Conservation (phyloP, 1,139 yeast species). For the Sugiyamaella neomexicana region DNA sequence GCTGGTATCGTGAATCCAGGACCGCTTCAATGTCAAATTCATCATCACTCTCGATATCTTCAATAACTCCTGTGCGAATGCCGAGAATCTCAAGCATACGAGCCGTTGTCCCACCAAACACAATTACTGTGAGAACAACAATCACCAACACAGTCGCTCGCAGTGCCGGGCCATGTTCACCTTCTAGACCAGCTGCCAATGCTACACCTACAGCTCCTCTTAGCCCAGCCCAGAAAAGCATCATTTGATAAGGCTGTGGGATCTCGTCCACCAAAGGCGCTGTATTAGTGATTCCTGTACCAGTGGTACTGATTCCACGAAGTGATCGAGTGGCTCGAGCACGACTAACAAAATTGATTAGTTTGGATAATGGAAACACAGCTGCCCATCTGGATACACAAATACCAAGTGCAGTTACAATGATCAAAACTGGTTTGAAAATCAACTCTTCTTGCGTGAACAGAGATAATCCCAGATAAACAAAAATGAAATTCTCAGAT, state of each 20-base stretch:
- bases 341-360: constrained; percentile 77
- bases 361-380: constrained; percentile 86
- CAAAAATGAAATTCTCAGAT: constrained; percentile 94
- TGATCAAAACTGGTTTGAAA: constrained; percentile 88
- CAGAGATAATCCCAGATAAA: constrained; percentile 87
- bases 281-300: constrained; percentile 39
- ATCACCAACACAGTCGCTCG: constrained; percentile 95
- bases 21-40: constrained; percentile 93
- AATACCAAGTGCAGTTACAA: constrained; percentile 84
- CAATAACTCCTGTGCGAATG: constrained; percentile 86
- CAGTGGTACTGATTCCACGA: not conserved
- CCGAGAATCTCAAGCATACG: constrained; percentile 95
- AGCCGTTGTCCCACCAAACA: constrained; percentile 98
- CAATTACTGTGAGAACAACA: constrained; percentile 91
- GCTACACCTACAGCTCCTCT: constrained; percentile 99
- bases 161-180: constrained; percentile 85
- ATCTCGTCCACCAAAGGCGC: constrained; percentile 77
- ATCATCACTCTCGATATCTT: constrained; percentile 82
- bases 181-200: constrained; percentile 94
- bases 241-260: constrained; percentile 94
- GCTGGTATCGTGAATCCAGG: constrained; percentile 22
- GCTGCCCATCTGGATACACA: constrained; percentile 98
- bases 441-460: constrained; percentile 96
- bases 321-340: constrained; percentile 43
- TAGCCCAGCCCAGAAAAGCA: constrained; percentile 99